Percentiles rank a stretch among this genome's conserved stretches.
phyloP scores from a whole-genome alignment of 83 land plant genomes.

The Diphasiastrum complanatum region DNA sequence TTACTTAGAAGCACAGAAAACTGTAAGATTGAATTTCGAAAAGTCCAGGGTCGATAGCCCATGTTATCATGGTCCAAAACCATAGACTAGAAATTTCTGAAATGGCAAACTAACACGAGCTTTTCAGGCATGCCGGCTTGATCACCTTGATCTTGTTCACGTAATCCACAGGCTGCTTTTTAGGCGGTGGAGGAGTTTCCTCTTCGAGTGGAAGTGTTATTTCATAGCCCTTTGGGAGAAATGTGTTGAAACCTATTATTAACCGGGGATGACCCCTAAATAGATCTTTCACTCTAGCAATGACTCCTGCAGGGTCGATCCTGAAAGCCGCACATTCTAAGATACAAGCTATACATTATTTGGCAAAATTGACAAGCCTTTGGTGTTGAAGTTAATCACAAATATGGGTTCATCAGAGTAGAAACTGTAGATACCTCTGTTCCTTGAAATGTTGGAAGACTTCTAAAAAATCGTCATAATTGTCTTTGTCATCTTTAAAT shows the following conservation, averaged over 20 bases:
- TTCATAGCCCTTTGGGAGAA: constrained; percentile 83
- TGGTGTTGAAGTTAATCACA: not conserved
- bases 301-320: constrained; percentile 75
- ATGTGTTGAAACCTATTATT: constrained; percentile 83
- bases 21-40: too few relatives aligned
- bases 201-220: constrained; percentile 73
- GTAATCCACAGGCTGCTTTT: constrained; percentile 86
- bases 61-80: too few relatives aligned
- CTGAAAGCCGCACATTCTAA: constrained; percentile 26
- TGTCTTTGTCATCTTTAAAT: constrained; percentile 72
- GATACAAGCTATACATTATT: not conserved
- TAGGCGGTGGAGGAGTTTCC: constrained; percentile 34
- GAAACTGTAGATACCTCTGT: constrained; percentile 26
- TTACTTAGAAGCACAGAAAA: too few relatives aligned
- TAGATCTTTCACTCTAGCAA: constrained; percentile 75
- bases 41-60: too few relatives aligned
- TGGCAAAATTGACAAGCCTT: not conserved
- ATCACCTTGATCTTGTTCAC: constrained; percentile 94
- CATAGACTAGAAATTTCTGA: too few relatives aligned
- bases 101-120: too few relatives aligned
- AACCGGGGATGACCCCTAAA: constrained; percentile 74
- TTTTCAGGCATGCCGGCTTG: too few relatives aligned
- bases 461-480: constrained; percentile 85
- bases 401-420: not conserved
- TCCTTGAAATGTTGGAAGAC: constrained; percentile 93